Evolutionary conservation across 2,329 filamentous ascomycete genomes (phyloP), one percentile per base, ranked within the genome.

Genomic region (Spiromastix sp.): DNA sequence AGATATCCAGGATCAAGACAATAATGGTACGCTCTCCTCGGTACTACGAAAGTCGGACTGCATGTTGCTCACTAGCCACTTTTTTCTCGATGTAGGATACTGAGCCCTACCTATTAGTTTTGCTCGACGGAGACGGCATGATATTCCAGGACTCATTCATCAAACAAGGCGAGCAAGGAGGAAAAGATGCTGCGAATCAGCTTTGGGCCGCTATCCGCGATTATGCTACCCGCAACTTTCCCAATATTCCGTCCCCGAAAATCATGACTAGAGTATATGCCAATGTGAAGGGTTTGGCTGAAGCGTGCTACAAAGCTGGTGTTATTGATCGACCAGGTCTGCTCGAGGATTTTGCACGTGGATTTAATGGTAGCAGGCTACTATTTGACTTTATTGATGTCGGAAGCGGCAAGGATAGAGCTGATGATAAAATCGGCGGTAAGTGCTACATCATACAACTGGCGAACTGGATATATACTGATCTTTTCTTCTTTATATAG

Each of bases 71-170:
- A 30, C 2, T 27, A 9, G 17, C 21, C 13, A 30, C n/a, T n/a
- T n/a, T n/a, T n/a, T n/a, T n/a, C n/a, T n/a, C n/a, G n/a, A 21
- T 41, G 18, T 44, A 69, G 66, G 63, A 68, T 34, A 64, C 66
- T 35, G 67, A 74, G 51, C 64, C 70, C 4, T 74, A 70, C 44
- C 58, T 74, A 26, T 51, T 71, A 11, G 59, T 72, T 20, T 56
- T 76, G 22, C 59, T 76, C 32, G 71, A 76, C 44, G 71, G 69
- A 26, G 68, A 74, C 43, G 67, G 64, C 29, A 66, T 72, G 52
- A 62, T 74, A 42, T 75, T 76, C 45, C 55, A 60, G 29, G 66
- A 74, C 36, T 57, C 68, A 12, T 63, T 67, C 35, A 39, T 74
- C 31, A 56, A 60, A 32, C 56, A 60, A 30, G 71, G 69, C 20